phyloP scores from a whole-genome alignment of 2,329 filamentous ascomycete genomes.

The Trichothecium sympodiale region DNA sequence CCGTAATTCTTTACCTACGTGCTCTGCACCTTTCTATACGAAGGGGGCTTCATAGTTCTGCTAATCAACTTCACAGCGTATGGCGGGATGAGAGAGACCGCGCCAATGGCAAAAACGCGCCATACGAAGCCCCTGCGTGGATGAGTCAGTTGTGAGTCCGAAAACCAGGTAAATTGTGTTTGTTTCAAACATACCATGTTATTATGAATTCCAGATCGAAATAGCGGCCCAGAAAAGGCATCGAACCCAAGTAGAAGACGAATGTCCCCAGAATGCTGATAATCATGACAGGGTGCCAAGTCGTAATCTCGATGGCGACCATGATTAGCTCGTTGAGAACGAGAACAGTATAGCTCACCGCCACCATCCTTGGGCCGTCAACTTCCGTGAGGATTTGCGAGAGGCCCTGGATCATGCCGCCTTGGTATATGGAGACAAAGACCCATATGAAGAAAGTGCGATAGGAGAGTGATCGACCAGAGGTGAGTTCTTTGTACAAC shows the following conservation, averaged over 20 bases:
- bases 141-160: neutral
- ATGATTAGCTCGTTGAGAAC: conserved; percentile 93
- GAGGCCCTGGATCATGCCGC: conserved; percentile 88
- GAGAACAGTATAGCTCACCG: conserved; percentile 83
- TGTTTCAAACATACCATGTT: conserved; percentile 41
- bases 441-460: conserved; percentile 97
- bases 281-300: conserved; percentile 93
- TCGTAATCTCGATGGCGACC: conserved; percentile 93
- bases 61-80: conserved; percentile 80
- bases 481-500: conserved; percentile 93
- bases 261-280: conserved; percentile 73
- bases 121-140: conserved; percentile 66
- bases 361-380: conserved; percentile 66
- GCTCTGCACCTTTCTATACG: conserved; percentile 84
- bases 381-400: conserved; percentile 78
- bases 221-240: conserved; percentile 83
- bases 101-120: conserved; percentile 70
- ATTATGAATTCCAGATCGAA: conserved; percentile 76
- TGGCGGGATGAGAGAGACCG: conserved; percentile 74
- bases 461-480: conserved; percentile 77
- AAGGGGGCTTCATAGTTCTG: conserved; percentile 79
- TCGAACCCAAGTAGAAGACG: conserved; percentile 64
- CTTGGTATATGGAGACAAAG: conserved; percentile 88
- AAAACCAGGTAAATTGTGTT: neutral
- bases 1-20: conserved; percentile 30